Base-by-base conservation (phyloP, 768 basidiomycete species). In the Lactarius quietus region DNA sequence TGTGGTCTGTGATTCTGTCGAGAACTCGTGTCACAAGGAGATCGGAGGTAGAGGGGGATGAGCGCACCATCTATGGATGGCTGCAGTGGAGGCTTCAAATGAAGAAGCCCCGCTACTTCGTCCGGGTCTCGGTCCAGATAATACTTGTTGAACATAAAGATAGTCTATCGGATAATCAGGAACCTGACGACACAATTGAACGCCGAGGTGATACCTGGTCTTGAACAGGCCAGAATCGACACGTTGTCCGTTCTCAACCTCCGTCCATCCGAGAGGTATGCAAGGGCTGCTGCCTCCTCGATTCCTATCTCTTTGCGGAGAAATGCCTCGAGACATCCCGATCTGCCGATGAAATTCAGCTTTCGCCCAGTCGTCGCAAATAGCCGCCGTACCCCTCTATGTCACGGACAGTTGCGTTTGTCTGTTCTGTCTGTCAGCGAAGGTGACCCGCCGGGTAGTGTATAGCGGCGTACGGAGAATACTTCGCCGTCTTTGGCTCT, bases 131-230 rank as follows among this genome's bases (percentile, higher is more conserved):
- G 78, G 68, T 90, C 89, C 36, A 93, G 81, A 69, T 88, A 89
- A 70, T 83, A 79, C 71, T 90, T 91, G 76, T 93, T 93, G 77
- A 90, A 93, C 7, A 93, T 88, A 70, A 84, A 93, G 65, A 93
- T 88, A 10, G 84, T 81, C 91, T 84, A 39, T 9, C 54, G 43
- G 26, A 57, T n/a, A 10, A 26, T 39, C 48, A 59, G 20, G 26
- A 7, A 4, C 8, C 14, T 6, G 26, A 3, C 0, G 3, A 9
- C 15, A 12, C 20, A 15, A n/a, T 15, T 14, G 29, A 9, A 4
- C 4, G 31, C 9, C 52, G n/a, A n/a, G n/a, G n/a, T n/a, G n/a
- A 54, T 61, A 90, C 90, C 81, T 92, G 90, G 74, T 89, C 88
- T 69, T 86, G 84, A n/a, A 83, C 78, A 86, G 35, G 85, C 88